phyloP scores from a whole-genome alignment of 768 basidiomycete species.

The Leccinum truebloodii region DNA sequence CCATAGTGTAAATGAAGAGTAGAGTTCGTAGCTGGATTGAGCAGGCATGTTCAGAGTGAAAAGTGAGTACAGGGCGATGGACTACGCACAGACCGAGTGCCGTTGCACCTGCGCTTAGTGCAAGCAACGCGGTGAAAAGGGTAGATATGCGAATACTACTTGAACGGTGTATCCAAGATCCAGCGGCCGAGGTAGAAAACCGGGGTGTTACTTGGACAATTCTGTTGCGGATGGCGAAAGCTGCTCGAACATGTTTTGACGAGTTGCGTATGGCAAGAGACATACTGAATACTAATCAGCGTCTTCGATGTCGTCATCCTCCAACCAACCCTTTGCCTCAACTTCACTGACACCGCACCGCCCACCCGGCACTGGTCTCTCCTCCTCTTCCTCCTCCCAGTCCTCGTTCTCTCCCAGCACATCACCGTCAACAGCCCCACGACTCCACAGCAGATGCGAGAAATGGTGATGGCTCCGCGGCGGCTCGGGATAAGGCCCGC shows the following conservation, averaged over 20 bases:
- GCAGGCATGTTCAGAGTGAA: background rate
- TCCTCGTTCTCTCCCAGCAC: no score
- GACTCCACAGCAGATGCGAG: no score
- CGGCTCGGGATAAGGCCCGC: no score
- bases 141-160: conserved; percentile 37
- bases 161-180: conserved; percentile 11
- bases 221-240: background rate
- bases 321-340: conserved; percentile 51
- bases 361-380: conserved; percentile 14
- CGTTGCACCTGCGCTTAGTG: conserved; percentile 41
- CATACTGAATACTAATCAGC: conserved; percentile 19
- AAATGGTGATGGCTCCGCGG: no score
- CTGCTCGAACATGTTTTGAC: background rate
- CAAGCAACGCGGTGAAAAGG: conserved; percentile 40
- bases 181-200: conserved; percentile 11
- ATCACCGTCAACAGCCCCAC: no score
- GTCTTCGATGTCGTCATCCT: conserved; percentile 61
- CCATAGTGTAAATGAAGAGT: conserved; percentile 62
- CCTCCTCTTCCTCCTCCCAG: no score
- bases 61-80: conserved; percentile 1
- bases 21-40: conserved; percentile 51
- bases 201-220: conserved; percentile 6
- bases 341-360: conserved; percentile 22
- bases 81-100: conserved; percentile 44
- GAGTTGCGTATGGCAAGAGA: conserved; percentile 1